phyloP scores from a whole-genome alignment of 2,329 filamentous ascomycete genomes.

The Botrytis sinoallii region DNA sequence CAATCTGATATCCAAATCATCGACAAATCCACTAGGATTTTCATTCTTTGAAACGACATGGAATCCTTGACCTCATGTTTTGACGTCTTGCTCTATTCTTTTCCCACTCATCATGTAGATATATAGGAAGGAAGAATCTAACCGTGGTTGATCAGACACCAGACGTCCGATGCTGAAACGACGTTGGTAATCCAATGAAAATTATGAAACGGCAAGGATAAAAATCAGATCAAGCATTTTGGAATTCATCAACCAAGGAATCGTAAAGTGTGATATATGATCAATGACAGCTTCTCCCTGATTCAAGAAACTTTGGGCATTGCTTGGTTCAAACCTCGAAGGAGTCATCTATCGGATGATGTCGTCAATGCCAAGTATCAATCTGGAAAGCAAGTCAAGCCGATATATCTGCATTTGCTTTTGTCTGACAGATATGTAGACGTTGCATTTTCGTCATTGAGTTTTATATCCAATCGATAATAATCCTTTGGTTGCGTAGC shows the following conservation, averaged over 20 bases:
- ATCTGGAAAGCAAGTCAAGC: neutral
- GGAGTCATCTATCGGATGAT: neutral
- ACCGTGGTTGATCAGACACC: constrained; percentile 2
- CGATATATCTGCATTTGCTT: neutral
- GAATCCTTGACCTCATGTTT: neutral
- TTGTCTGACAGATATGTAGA: neutral
- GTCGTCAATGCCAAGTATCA: neutral
- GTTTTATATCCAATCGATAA: neutral
- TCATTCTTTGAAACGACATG: neutral
- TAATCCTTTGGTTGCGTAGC: neutral
- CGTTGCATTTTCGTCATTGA: neutral
- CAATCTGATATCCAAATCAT: neutral
- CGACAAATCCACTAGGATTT: neutral
- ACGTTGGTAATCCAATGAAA: neutral
- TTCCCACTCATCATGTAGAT: neutral
- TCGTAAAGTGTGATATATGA: neutral
- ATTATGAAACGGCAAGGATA: neutral
- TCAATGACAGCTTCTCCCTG: neutral
- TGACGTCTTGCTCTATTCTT: neutral
- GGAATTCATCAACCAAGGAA: neutral
- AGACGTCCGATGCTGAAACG: neutral
- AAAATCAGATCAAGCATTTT: neutral
- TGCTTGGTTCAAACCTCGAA: neutral
- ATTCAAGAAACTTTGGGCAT: neutral
- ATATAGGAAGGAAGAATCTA: neutral